These are phyloP conservation scores for Fragilariopsis cylindrus DNA, from an alignment of 108 stramenopile species.

Conservation along the genomic window DNA sequence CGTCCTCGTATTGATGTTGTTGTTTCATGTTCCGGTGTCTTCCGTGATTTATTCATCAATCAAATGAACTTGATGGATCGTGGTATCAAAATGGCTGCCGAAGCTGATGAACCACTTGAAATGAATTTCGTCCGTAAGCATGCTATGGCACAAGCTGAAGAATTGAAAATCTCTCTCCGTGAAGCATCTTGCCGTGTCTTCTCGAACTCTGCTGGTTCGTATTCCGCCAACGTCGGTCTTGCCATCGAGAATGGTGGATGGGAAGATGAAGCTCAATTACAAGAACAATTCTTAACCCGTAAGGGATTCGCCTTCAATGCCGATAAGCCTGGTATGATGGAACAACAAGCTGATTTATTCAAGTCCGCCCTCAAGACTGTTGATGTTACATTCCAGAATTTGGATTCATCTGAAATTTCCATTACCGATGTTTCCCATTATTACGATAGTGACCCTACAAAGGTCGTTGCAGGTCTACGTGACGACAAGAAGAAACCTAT, in stretches of 20 bases:
- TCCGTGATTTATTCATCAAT: conserved; percentile 99
- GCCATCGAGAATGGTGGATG: conserved; percentile 98
- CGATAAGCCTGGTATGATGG: conserved; percentile 98
- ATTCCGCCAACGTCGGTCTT: conserved; percentile 96
- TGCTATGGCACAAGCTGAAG: conserved; percentile 90
- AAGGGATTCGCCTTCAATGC: conserved; percentile 98
- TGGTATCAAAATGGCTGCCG: conserved; percentile 97
- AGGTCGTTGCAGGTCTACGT: conserved; percentile 95
- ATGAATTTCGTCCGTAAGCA: conserved; percentile 96
- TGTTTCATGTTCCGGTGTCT: conserved; percentile 96
- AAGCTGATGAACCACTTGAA: conserved; percentile 92
- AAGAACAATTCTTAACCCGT: conserved; percentile 93
- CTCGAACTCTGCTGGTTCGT: conserved; percentile 96
- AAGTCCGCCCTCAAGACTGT: conserved; percentile 91
- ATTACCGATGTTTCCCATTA: conserved; percentile 97
- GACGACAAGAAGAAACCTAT: conserved; percentile 96
- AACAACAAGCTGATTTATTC: conserved; percentile 93
- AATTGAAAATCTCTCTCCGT: conserved; percentile 82
- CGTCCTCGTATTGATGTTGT: conserved; percentile 96
- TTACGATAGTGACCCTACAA: conserved; percentile 97
- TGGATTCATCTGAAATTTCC: conserved; percentile 95
- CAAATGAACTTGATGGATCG: conserved; percentile 99
- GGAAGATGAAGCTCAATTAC: conserved; percentile 92
- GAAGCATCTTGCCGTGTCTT: conserved; percentile 95
- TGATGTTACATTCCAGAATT: conserved; percentile 97